Conservation (phyloP, 371 early-diverging fungal species). For the Thermomucor indicae-seudaticae region DNA sequence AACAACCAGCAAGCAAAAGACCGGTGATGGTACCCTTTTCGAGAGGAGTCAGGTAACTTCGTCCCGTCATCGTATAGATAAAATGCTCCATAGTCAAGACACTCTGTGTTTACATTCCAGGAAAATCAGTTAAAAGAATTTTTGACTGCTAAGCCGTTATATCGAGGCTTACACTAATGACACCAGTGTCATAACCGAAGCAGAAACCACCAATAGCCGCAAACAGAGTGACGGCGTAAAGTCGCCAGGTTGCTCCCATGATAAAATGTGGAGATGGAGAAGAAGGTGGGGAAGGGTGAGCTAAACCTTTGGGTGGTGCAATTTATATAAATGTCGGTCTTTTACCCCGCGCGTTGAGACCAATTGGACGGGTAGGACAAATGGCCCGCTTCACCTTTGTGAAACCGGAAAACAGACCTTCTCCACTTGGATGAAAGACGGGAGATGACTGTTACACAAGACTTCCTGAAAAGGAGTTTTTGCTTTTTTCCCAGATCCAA, state of each 20-base stretch:
- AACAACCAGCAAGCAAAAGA: slow-evolving; percentile 46
- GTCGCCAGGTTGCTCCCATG: slow-evolving; percentile 12
- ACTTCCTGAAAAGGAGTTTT: too few species aligned
- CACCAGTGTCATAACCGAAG: slow-evolving; percentile 55
- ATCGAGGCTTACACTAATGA: slow-evolving; percentile 21
- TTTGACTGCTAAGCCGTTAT: neutral
- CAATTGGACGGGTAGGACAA: too few species aligned
- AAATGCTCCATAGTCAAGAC: slow-evolving; percentile 46
- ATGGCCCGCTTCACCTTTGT: too few species aligned
- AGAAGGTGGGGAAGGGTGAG: neutral
- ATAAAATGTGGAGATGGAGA: neutral
- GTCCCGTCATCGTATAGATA: slow-evolving; percentile 32
- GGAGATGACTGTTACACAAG: too few species aligned
- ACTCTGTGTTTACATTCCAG: slow-evolving; percentile 23
- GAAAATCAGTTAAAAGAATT: neutral
- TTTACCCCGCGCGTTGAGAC: too few species aligned
- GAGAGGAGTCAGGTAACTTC: slow-evolving; percentile 19
- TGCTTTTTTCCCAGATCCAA: too few species aligned
- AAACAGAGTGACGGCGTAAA: slow-evolving; percentile 33
- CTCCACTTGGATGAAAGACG: too few species aligned
- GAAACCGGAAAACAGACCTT: too few species aligned
- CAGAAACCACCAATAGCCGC: slow-evolving; percentile 50
- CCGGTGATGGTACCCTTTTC: slow-evolving; percentile 45
- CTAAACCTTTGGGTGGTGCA: too few species aligned
- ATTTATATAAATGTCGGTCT: too few species aligned